phyloP scores from a whole-genome alignment of 2,329 filamentous ascomycete genomes.

The Ophiosphaerella korrae region DNA sequence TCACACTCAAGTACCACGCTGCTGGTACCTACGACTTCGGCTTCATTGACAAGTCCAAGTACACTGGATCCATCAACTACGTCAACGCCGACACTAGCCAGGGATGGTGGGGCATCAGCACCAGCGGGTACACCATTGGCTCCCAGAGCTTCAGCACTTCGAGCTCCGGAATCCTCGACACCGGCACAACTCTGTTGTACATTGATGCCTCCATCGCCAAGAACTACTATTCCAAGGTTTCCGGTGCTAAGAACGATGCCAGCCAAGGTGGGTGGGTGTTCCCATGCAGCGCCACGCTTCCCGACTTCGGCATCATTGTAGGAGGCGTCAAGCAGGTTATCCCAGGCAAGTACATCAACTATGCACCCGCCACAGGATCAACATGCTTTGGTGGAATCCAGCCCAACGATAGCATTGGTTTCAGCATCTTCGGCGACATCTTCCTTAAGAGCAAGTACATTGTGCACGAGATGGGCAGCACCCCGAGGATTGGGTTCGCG shows the following conservation, averaged over 20 bases:
- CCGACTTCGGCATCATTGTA: conserved; percentile 60
- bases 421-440: conserved; percentile 76
- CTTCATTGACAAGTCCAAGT: conserved; percentile 63
- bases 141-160: conserved; percentile 44
- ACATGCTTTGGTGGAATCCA: conserved; percentile 80
- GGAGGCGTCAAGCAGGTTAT: conserved; percentile 56
- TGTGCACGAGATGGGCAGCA: conserved; percentile 56
- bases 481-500: conserved; percentile 53
- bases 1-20: conserved; percentile 59
- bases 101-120: conserved; percentile 67
- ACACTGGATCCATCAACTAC: conserved; percentile 64
- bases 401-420: conserved; percentile 60
- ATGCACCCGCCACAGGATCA: conserved; percentile 48
- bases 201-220: conserved; percentile 59
- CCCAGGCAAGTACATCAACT: conserved; percentile 62
- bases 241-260: conserved; percentile 55
- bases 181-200: conserved; percentile 70
- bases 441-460: conserved; percentile 80
- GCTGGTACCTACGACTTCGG: conserved; percentile 62
- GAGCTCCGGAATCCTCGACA: conserved; percentile 68
- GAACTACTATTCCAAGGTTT: conserved; percentile 65
- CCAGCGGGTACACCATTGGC: conserved; percentile 62
- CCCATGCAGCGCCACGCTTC: conserved; percentile 57
- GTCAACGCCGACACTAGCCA: conserved; percentile 60
- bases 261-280: conserved; percentile 61